Evolutionary conservation across 129 eudicot genomes (phyloP), one percentile per base, ranked within the genome.

Genomic region (Centaurea solstitialis): DNA sequence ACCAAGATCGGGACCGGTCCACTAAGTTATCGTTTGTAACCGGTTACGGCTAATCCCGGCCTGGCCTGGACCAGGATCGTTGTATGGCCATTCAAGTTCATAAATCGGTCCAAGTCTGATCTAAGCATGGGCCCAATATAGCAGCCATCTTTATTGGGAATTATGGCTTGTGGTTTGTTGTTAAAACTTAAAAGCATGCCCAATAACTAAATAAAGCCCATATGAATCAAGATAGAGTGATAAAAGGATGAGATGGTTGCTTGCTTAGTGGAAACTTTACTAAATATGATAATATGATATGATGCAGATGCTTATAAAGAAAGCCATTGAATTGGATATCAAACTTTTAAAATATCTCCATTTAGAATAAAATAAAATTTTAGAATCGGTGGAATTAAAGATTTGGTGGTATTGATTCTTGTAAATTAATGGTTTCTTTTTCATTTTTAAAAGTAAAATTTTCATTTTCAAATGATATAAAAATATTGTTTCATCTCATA

Each of bases 221-320:
- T 64, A 9, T 1, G 26, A 23, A 21, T 64, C 15, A 64, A 10
- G 69, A 64, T 64, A 65, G 6, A 64, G 69, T 64, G 69, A 64
- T 53, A 64, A 22, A 64, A 65, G 35, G 70, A 65, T 21, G 30
- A 0, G 70, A 65, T 65, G 70, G 70, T 65, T 65, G 70, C 17
- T 65, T 65, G 70, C 17, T 65, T 65, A 65, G 28, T 65, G 33
- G 70, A 65, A 65, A 65, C 70, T 65, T 65, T 24, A 65, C 35
- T 22, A 65, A 20, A 24, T 9, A 65, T 22, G 17, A 30, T 22
- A 20, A 24, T 9, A 65, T 22, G 17, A 30, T 22, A 21, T 9
- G 70, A 65, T 65, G 26, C 22, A 4, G 17, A 65, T 20, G 62
- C 69, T 64, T 64, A 4, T 20, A 64, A 62, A 65, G 15, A 4